Base-by-base conservation (phyloP, 495 filamentous ascomycete species). In the Lineolata rhizophorae region DNA sequence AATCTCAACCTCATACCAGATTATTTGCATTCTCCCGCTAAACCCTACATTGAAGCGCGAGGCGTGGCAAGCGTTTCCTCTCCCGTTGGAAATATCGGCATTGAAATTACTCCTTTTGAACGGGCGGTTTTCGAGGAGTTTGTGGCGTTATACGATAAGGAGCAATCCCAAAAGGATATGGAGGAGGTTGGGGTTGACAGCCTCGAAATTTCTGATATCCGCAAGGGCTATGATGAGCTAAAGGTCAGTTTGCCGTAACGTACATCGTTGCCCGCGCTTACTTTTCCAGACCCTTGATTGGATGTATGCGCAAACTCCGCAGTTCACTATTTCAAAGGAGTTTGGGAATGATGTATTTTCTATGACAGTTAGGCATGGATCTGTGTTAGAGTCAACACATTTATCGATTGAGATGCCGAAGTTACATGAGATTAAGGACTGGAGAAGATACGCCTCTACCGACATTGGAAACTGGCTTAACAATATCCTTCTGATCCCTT, bases 1-100 rank as follows among this genome's bases (percentile, higher is more conserved):
- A 71, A 82, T 43, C 55, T 94, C n/a, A 43, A 56, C 18, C 47
- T 54, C 22, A 68, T 94, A 4, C 61, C 65, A 6, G 44, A 56
- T 2, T 71, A 77, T 37, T 48, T 97, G 34, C 61, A 63, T 21
- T 79, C 77, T 34, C 77, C 78, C 0, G 78, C 76, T 2, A 70
- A 65, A 32, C 60, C 60, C 1, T 84, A 65, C 47, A 70, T 95
- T 36, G 66, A 64, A 35, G 80, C 83, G 0, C 66, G 72, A 32
- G 87, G 90, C 0, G 82, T 93, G n/a, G 80, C 85, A 45, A 95
- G 87, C 47, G 82, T 94, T 10, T 70, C 76, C 35, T 87, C 80
- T 12, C 67, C 74, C 0, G 68, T 95, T 11, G 60, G 66, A 14
- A 95, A 97, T 60, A 70, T 92, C 4, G 51, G 54, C 0, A 34